These are phyloP conservation scores for Tolypocladium sp. DNA, from an alignment of 2,329 filamentous ascomycete genomes.

Conservation along the genomic window DNA sequence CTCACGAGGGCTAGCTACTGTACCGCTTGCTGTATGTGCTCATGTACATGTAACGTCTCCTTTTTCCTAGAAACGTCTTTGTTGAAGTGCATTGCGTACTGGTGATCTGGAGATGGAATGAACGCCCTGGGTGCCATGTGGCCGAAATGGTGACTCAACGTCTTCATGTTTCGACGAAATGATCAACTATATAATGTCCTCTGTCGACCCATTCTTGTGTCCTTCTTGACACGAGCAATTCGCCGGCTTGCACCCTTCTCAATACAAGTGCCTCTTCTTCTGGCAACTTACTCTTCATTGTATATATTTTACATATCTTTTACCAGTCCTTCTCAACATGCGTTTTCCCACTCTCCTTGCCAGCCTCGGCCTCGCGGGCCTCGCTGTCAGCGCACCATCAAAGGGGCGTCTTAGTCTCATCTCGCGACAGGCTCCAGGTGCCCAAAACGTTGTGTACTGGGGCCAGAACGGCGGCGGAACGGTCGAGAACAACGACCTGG, in stretches of 20 bases:
- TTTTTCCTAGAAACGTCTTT: background rate
- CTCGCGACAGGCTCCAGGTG: background rate
- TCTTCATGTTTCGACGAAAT: background rate
- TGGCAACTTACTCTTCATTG: background rate
- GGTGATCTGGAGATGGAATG: background rate
- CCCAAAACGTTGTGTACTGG: slow-evolving; percentile 21
- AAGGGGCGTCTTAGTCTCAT: background rate
- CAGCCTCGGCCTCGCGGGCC: background rate
- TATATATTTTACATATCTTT: background rate
- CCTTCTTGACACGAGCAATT: background rate
- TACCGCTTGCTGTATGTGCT: background rate
- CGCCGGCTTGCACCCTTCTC: background rate
- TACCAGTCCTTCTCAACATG: background rate
- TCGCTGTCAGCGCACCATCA: background rate
- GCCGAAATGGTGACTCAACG: background rate
- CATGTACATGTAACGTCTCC: background rate
- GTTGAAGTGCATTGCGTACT: background rate
- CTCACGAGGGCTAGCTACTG: background rate
- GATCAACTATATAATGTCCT: background rate
- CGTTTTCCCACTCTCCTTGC: background rate
- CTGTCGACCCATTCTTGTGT: background rate
- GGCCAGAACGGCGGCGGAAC: slow-evolving; percentile 16
- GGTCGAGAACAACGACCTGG: slow-evolving; percentile 26
- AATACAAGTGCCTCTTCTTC: background rate
- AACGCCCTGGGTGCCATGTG: background rate